Evolutionary conservation across 805 yeast genomes (phyloP), one percentile per base, ranked within the genome.

Genomic region (Wickerhamiella lipophila): DNA sequence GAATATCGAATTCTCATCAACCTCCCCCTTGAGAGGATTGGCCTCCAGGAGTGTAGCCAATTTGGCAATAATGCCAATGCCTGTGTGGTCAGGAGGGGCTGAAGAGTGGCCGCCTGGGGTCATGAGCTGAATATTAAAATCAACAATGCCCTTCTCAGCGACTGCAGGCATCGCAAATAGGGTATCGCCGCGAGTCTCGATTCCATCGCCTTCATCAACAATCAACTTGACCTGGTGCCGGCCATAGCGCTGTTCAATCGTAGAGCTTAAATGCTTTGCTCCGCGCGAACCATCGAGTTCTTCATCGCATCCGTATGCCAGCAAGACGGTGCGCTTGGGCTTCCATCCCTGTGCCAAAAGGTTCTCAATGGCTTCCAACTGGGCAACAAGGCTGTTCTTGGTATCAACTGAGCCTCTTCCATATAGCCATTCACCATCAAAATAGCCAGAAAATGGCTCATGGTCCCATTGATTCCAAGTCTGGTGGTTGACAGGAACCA

Each of bases 31-130:
- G 57, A 70, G 81, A 8, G 79, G 81, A 52, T 75, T 72, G 8
- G 63, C 62, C 61, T 86, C 95, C 39, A 85, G 66, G 13, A 62
- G 56, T 15, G 69, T 64, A n/a, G 79, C 71, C 50, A 83, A 67
- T 50, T 79, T 76, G 2, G 86, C 71, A 48, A 80, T 68, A 25
- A 84, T 73, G 9, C 94, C 95, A 64, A 85, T 82, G 2, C 82
- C 73, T 5, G 94, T 83, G 58, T 84, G 94, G 49, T 76, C 81
- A 3, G 89, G 92, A 9, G 94, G 94, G n/a, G 73, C 62, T 3
- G 87, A 80, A 0, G 89, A 78, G 60, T 83, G 94, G 6, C 94
- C 94, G 39, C 94, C 94, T n/a, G 78, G 76, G 19, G 84, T 78
- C 19, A 64, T 64, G 41, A 82, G 64, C 4, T 71, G 69, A 41